Conservation (phyloP, 306 rosid species). For the Lathyrus aphaca region DNA sequence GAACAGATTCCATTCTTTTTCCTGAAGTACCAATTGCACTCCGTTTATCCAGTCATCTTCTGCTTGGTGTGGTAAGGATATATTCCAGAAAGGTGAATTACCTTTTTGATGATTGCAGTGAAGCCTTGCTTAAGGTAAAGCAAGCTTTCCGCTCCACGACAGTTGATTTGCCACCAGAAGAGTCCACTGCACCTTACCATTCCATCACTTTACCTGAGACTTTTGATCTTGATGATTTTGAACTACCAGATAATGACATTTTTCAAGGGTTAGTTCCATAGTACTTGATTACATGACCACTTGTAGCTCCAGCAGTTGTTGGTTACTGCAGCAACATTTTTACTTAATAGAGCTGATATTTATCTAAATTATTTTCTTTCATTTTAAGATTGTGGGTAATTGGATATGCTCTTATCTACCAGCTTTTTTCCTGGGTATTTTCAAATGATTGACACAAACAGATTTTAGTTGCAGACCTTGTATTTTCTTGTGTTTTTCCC, state of each 20-base stretch:
- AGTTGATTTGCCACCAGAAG: conserved; percentile 99
- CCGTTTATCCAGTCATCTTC: conserved; percentile 97
- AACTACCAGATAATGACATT: conserved; percentile 91
- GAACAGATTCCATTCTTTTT: conserved; percentile 94
- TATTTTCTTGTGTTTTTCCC: neutral
- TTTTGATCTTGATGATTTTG: conserved; percentile 99
- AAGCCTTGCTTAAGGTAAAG: conserved; percentile 98
- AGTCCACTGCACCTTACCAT: conserved; percentile 99
- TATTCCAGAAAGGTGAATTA: conserved; percentile 99
- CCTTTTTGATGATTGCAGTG: conserved; percentile 99
- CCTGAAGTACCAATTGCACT: conserved; percentile 98
- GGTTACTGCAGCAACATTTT: conserved; percentile 19
- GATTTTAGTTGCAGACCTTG: conserved; percentile 27
- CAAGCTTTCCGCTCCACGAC: conserved; percentile 99
- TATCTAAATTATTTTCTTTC: conserved; percentile 18
- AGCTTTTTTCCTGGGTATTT: conserved; percentile 25
- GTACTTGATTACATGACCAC: conserved; percentile 30
- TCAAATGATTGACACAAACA: conserved; percentile 17
- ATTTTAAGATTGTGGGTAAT: neutral
- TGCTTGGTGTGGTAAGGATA: conserved; percentile 99
- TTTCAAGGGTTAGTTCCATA: conserved; percentile 80
- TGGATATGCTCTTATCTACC: conserved; percentile 19
- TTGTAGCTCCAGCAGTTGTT: conserved; percentile 34
- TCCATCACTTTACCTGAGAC: conserved; percentile 98
- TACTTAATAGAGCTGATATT: conserved; percentile 7